Percentiles rank a stretch among this genome's conserved stretches.
Evolutionary conservation across 345 rosid genomes (phyloP).

Genomic region (Moringa oleifera): DNA sequence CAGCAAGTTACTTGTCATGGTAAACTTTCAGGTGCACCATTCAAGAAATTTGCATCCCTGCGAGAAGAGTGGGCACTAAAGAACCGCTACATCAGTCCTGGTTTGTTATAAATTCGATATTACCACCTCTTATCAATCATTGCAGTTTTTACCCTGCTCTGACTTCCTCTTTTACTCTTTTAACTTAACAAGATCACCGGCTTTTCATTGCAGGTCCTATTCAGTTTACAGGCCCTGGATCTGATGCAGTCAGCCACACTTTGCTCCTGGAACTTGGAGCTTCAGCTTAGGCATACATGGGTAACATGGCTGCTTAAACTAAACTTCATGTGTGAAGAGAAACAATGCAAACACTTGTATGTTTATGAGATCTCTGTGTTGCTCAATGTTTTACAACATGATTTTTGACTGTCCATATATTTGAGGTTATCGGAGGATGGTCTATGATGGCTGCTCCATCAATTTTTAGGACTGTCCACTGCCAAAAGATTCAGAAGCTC

Average conservation of each 20-base stretch:
- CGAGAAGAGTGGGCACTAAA: constrained; percentile 84
- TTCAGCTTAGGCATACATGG: constrained; percentile 23
- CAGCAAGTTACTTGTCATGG: neutral
- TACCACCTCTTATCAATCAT: neutral
- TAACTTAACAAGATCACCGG: neutral
- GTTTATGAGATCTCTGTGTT: neutral
- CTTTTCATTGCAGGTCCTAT: constrained; percentile 64
- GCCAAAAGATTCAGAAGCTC: too few species aligned
- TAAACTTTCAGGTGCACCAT: constrained; percentile 71
- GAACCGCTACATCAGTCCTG: constrained; percentile 85
- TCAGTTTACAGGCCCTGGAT: constrained; percentile 75
- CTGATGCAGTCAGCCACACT: constrained; percentile 61
- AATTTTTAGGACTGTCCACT: too few species aligned
- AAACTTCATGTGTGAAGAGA: constrained; percentile 1
- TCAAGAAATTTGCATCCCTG: constrained; percentile 62
- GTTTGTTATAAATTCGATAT: constrained; percentile 34
- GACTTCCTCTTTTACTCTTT: neutral
- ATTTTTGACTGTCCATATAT: neutral
- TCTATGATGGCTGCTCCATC: neutral
- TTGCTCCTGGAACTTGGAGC: constrained; percentile 76
- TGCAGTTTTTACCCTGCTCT: neutral
- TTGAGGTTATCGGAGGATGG: neutral
- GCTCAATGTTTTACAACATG: neutral
- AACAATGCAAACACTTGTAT: neutral
- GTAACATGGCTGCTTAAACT: neutral